These are phyloP conservation scores for Fraxinus baroniana DNA, from an alignment of 305 asterid genomes.

Conservation along the genomic window DNA sequence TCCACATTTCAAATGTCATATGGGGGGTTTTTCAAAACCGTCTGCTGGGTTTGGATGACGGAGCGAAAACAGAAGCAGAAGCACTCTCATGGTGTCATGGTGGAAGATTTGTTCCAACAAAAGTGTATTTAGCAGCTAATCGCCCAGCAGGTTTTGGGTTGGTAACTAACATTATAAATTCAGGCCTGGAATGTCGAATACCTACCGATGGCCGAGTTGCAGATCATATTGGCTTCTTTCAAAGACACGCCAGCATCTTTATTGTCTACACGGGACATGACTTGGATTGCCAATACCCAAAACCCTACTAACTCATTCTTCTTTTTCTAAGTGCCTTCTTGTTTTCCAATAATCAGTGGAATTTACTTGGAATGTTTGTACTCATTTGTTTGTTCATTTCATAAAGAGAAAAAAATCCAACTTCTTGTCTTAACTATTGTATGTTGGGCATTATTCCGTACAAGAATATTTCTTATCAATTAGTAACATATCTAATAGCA, in stretches of 20 bases:
- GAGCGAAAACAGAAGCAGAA: conserved; percentile 31
- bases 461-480: too few species aligned
- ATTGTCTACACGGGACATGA: conserved; percentile 39
- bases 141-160: conserved; percentile 43
- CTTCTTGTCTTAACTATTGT: too few species aligned
- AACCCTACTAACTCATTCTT: neutral
- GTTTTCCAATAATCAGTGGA: too few species aligned
- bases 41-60: conserved; percentile 52
- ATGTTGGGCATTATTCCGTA: too few species aligned
- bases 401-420: too few species aligned
- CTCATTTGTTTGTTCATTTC: too few species aligned
- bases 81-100: conserved; percentile 45
- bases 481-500: neutral
- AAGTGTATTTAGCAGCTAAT: conserved; percentile 32
- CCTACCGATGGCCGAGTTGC: conserved; percentile 38
- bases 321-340: too few species aligned
- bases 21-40: conserved; percentile 26
- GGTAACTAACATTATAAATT: conserved; percentile 43
- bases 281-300: conserved; percentile 47
- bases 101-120: conserved; percentile 34
- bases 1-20: too few species aligned
- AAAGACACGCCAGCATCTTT: conserved; percentile 37
- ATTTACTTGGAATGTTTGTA: too few species aligned
- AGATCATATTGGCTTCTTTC: conserved; percentile 45
- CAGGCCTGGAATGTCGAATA: conserved; percentile 46